Percentiles rank a stretch among this genome's conserved stretches.
These are phyloP conservation scores for Epichloe glyceriae DNA, from an alignment of 2,329 filamentous ascomycete species.

Conservation along the genomic window DNA sequence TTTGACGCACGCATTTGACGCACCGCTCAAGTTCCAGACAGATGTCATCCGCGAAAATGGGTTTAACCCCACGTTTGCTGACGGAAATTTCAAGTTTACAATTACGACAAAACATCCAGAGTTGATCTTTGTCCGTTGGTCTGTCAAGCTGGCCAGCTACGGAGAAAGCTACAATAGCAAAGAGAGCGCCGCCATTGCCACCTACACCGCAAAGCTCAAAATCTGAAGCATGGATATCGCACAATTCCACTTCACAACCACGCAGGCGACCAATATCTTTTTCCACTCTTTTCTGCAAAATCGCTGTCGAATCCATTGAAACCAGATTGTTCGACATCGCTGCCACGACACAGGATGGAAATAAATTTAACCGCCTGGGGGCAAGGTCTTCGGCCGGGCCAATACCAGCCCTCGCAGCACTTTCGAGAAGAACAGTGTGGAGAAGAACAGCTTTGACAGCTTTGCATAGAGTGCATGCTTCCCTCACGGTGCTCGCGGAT, in stretches of 20 bases:
- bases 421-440: slow-evolving; percentile 38
- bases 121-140: slow-evolving; percentile 86
- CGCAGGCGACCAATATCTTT: slow-evolving; percentile 84
- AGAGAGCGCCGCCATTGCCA: slow-evolving; percentile 58
- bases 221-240: slow-evolving; percentile 81
- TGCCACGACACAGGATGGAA: slow-evolving; percentile 26
- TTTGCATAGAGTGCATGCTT: slow-evolving; percentile 8
- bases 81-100: slow-evolving; percentile 65
- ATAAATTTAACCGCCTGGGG: slow-evolving; percentile 44
- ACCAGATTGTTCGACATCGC: slow-evolving; percentile 42
- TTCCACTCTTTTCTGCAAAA: slow-evolving; percentile 84
- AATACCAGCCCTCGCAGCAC: slow-evolving; percentile 39
- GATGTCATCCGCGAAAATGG: slow-evolving; percentile 75
- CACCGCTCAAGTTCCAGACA: slow-evolving; percentile 67
- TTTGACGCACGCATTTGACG: slow-evolving; percentile 28
- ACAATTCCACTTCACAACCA: slow-evolving; percentile 81
- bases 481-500: neutral
- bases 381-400: slow-evolving; percentile 43
- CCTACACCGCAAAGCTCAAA: slow-evolving; percentile 88
- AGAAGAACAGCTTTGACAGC: slow-evolving; percentile 31
- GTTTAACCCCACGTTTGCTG: slow-evolving; percentile 74
- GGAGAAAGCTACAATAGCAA: slow-evolving; percentile 49
- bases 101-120: slow-evolving; percentile 91
- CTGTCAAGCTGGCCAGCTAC: slow-evolving; percentile 74
- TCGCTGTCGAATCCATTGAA: slow-evolving; percentile 51